Conservation (phyloP, 495 filamentous ascomycete genomes). For the Neurospora cerealis region DNA sequence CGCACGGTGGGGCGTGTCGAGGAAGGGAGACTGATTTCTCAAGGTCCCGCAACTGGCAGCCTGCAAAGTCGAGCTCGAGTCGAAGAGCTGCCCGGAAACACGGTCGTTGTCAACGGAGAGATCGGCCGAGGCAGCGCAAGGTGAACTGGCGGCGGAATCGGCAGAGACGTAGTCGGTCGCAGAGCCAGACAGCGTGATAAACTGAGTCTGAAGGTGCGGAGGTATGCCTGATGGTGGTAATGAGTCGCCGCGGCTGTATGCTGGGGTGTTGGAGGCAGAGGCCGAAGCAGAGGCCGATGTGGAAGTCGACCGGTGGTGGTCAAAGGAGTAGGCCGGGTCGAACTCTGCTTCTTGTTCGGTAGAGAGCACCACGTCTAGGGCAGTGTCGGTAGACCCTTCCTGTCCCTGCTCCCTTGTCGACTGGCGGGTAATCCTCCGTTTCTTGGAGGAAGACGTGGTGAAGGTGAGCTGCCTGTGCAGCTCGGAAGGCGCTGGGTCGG, state of each 20-base stretch:
- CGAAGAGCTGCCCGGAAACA: conserved; percentile 34
- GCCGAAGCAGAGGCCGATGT: conserved; percentile 25
- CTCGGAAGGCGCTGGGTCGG: conserved; percentile 25
- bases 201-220: conserved; percentile 37
- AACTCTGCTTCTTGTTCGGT: conserved; percentile 36
- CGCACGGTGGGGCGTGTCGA: conserved; percentile 32
- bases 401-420: conserved; percentile 24
- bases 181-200: conserved; percentile 25
- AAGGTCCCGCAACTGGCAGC: conserved; percentile 4
- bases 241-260: conserved; percentile 53
- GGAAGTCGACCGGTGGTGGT: conserved; percentile 25
- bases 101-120: conserved; percentile 57
- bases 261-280: conserved; percentile 35
- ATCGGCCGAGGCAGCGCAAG: conserved; percentile 62
- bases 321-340: neutral
- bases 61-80: conserved; percentile 13
- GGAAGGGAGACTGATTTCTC: conserved; percentile 32
- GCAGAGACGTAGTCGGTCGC: conserved; percentile 40
- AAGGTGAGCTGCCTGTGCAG: conserved; percentile 60
- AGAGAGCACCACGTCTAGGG: conserved; percentile 37
- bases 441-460: conserved; percentile 88
- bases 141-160: conserved; percentile 50
- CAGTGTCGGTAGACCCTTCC: conserved; percentile 19
- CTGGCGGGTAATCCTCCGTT: conserved; percentile 68
- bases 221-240: conserved; percentile 36